Evolutionary conservation across 1,139 yeast species (phyloP).

Genomic region (Candida sp.): DNA sequence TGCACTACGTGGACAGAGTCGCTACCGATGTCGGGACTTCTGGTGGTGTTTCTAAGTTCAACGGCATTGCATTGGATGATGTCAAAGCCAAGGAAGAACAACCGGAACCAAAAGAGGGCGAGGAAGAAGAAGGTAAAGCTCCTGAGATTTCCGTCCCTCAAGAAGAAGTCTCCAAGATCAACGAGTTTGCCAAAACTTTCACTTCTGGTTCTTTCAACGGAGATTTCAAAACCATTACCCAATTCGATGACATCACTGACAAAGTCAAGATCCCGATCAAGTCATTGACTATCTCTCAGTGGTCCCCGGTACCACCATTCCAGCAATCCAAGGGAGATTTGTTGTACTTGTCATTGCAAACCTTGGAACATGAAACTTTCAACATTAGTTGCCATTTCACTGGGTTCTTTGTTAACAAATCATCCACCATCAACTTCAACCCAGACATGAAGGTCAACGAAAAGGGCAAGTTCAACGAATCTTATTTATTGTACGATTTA

Average conservation of each 20-base stretch:
- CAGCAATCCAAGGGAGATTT: slow-evolving; percentile 75
- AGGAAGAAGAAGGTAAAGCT: slow-evolving; percentile 12
- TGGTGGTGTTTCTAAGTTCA: slow-evolving; percentile 33
- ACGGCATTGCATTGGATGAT: slow-evolving; percentile 30
- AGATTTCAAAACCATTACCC: slow-evolving; percentile 13
- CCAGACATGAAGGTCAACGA: slow-evolving; percentile 55
- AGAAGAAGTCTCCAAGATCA: slow-evolving; percentile 23
- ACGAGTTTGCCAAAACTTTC: slow-evolving; percentile 18
- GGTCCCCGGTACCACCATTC: slow-evolving; percentile 86
- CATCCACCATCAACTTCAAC: slow-evolving; percentile 71
- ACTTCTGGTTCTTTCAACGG: slow-evolving; percentile 12
- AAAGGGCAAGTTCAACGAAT: slow-evolving; percentile 36
- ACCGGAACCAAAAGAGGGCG: slow-evolving; percentile 11
- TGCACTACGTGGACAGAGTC: slow-evolving; percentile 43
- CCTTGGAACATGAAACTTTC: slow-evolving; percentile 80
- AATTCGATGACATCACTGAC: slow-evolving; percentile 25
- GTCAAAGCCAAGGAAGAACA: slow-evolving; percentile 18
- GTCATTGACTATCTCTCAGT: slow-evolving; percentile 69
- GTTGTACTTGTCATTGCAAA: slow-evolving; percentile 72
- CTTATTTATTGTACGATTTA: slow-evolving; percentile 57
- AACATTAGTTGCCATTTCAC: slow-evolving; percentile 78
- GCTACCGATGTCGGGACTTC: slow-evolving; percentile 26
- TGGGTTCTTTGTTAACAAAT: slow-evolving; percentile 81
- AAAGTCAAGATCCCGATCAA: slow-evolving; percentile 47
- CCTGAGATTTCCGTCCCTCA: slow-evolving; percentile 18